Evolutionary conservation across 805 yeast genomes (phyloP).

Genomic region (Candida germanica): DNA sequence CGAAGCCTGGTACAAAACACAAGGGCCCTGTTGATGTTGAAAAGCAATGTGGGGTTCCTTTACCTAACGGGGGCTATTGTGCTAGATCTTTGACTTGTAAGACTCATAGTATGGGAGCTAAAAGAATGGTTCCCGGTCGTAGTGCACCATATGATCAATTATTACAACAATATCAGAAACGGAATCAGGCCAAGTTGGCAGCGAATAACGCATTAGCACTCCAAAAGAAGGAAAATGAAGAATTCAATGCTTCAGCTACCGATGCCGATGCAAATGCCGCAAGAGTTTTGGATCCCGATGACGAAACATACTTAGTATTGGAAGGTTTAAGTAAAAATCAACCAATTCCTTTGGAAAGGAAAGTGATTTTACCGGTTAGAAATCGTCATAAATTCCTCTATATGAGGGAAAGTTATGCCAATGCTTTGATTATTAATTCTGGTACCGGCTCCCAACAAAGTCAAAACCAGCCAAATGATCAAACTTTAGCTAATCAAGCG

Average conservation of each 20-base stretch:
- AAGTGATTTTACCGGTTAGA: constrained; percentile 65
- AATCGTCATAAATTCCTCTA: constrained; percentile 72
- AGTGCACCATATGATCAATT: constrained; percentile 88
- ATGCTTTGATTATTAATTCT: constrained; percentile 69
- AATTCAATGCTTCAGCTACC: constrained; percentile 22
- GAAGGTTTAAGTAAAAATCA: constrained; percentile 81
- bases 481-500: constrained; percentile 45
- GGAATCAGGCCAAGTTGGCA: constrained; percentile 87
- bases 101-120: constrained; percentile 98
- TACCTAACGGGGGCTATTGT: constrained; percentile 93
- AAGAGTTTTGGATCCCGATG: constrained; percentile 74
- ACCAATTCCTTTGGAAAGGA: constrained; percentile 81
- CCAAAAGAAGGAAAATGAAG: constrained; percentile 67
- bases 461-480: constrained; percentile 22
- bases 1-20: constrained; percentile 49
- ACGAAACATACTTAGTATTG: constrained; percentile 87
- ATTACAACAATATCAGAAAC: constrained; percentile 84
- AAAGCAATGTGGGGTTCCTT: constrained; percentile 91
- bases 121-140: constrained; percentile 90
- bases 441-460: constrained; percentile 25
- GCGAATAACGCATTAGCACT: constrained; percentile 79
- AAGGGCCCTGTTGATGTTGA: constrained; percentile 89
- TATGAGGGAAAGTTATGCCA: constrained; percentile 92
- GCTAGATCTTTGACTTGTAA: constrained; percentile 96
- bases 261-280: constrained; percentile 19